Evolutionary conservation across 768 basidiomycete species (phyloP).

Genomic region (Suillus brevipes): DNA sequence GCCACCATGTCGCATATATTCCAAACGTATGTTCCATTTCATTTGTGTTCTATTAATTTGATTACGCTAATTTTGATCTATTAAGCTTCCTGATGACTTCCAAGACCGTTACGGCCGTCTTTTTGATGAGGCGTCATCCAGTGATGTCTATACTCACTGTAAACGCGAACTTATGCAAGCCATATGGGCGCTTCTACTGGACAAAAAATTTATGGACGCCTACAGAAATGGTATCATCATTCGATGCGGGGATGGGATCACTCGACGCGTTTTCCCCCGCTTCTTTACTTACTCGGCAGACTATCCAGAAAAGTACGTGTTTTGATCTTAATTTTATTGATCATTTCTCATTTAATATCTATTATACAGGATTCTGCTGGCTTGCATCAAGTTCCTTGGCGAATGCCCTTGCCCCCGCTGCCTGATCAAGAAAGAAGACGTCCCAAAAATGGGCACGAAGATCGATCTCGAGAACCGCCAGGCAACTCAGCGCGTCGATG

Average conservation of each 20-base stretch:
- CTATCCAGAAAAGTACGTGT: conserved; percentile 26
- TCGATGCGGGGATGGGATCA: conserved; percentile 17
- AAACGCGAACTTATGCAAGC: conserved; percentile 22
- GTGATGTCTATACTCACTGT: conserved; percentile 16
- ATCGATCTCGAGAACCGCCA: conserved; percentile 8
- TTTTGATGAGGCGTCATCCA: neutral
- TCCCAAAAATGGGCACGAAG: conserved; percentile 15
- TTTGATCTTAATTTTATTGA: neutral
- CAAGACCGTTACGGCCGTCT: neutral
- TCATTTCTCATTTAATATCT: neutral
- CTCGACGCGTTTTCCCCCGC: conserved; percentile 15
- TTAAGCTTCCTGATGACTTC: conserved; percentile 6
- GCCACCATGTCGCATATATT: conserved; percentile 18
- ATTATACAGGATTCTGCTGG: conserved; percentile 19
- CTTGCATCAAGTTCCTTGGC: conserved; percentile 25
- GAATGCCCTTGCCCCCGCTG: conserved; percentile 30
- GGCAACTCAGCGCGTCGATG: conserved; percentile 6
- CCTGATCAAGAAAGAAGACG: conserved; percentile 16
- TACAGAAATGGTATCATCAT: conserved; percentile 23
- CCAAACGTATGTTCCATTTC: conserved; percentile 3
- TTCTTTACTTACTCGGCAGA: conserved; percentile 26
- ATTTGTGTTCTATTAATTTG: neutral
- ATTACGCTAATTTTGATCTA: neutral
- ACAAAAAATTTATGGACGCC: conserved; percentile 18
- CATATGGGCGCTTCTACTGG: conserved; percentile 15